These are phyloP conservation scores for Ceratocystis papillata DNA, from an alignment of 2,329 filamentous ascomycete species.

Conservation along the genomic window DNA sequence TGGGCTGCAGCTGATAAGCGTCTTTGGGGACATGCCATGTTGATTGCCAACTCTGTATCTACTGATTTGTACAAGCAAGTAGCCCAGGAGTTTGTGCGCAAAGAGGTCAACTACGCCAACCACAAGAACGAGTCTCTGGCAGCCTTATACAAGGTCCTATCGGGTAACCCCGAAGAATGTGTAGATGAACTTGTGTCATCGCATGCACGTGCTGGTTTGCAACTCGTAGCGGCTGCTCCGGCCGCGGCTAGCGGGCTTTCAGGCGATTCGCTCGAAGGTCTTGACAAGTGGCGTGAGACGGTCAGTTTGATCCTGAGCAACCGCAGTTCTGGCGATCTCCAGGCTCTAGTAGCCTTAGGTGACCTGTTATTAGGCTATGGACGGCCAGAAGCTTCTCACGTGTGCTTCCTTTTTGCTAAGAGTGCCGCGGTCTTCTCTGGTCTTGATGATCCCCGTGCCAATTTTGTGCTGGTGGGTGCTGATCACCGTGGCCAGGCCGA, in stretches of 20 bases:
- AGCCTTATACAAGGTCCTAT: slow-evolving; percentile 84
- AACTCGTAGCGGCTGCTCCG: slow-evolving; percentile 71
- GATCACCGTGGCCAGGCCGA: slow-evolving; percentile 64
- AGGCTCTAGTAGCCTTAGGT: slow-evolving; percentile 69
- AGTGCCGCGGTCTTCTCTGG: slow-evolving; percentile 63
- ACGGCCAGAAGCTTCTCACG: slow-evolving; percentile 80
- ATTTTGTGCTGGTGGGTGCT: slow-evolving; percentile 74
- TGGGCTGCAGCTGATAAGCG: slow-evolving; percentile 90
- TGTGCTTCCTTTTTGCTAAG: slow-evolving; percentile 83
- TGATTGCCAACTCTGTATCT: slow-evolving; percentile 70
- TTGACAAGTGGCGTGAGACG: slow-evolving; percentile 92
- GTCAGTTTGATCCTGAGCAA: slow-evolving; percentile 78
- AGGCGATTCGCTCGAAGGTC: slow-evolving; percentile 66
- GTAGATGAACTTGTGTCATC: slow-evolving; percentile 90
- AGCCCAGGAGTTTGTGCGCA: slow-evolving; percentile 86
- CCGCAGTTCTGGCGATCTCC: slow-evolving; percentile 61
- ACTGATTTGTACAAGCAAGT: slow-evolving; percentile 84
- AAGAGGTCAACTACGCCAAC: slow-evolving; percentile 76
- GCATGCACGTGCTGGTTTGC: slow-evolving; percentile 82
- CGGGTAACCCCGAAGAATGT: slow-evolving; percentile 86
- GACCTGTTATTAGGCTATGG: slow-evolving; percentile 75
- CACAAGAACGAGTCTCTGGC: slow-evolving; percentile 78
- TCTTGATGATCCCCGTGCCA: slow-evolving; percentile 65
- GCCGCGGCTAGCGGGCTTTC: slow-evolving; percentile 38
- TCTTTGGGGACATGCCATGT: slow-evolving; percentile 91